Evolutionary conservation across 495 filamentous ascomycete genomes (phyloP).

Genomic region (Hypoxylon fragiforme): DNA sequence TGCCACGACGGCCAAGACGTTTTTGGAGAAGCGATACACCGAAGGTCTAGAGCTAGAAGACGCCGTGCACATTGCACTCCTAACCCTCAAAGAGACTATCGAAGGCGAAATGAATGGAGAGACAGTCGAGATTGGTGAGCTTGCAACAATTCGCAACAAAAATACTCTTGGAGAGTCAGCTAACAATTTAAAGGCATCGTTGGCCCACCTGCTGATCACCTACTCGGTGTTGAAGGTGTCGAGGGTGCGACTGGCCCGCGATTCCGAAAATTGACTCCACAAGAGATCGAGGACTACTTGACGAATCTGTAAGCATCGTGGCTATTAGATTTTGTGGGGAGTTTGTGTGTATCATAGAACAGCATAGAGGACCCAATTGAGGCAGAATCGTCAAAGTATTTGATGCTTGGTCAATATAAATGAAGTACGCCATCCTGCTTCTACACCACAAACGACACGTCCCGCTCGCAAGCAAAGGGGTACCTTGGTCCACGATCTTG

Average conservation of each 20-base stretch:
- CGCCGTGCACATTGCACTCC: constrained; percentile 95
- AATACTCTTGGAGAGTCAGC: constrained; percentile 9
- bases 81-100: constrained; percentile 98
- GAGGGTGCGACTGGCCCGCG: constrained; percentile 86
- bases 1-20: constrained; percentile 96
- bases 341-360: constrained; percentile 47
- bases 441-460: constrained; percentile 42
- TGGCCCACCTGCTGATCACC: constrained; percentile 87
- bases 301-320: constrained; percentile 79
- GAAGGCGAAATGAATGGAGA: constrained; percentile 99
- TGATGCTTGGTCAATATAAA: constrained; percentile 43
- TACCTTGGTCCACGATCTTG: constrained; percentile 41
- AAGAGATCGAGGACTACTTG: constrained; percentile 98
- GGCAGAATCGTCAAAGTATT: constrained; percentile 26
- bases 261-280: constrained; percentile 93
- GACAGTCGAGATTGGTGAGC: constrained; percentile 94
- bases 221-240: constrained; percentile 91
- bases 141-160: too few relatives aligned
- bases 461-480: constrained; percentile 31
- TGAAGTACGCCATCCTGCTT: constrained; percentile 50
- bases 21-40: constrained; percentile 97
- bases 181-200: constrained; percentile 75
- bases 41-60: constrained; percentile 97
- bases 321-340: constrained; percentile 21
- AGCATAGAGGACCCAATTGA: constrained; percentile 44